Base-by-base conservation (phyloP, 169 alveolate species). In the Babesia ovata region DNA sequence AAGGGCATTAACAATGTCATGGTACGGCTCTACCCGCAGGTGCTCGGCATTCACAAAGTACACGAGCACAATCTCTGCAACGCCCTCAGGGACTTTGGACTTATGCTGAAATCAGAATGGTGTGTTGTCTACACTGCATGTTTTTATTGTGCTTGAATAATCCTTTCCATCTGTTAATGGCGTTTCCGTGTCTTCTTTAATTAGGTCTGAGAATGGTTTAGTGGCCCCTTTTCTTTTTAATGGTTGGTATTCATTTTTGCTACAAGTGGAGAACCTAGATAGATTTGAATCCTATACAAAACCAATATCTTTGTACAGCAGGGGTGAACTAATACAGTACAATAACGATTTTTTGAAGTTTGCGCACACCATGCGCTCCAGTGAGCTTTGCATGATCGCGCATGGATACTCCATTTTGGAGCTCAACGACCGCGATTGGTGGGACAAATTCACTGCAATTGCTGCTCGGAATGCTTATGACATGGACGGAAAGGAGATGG, bases 21-120 rank as follows among this genome's bases (percentile, higher is more conserved):
- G 46, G 50, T 71, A 58, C 56, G 60, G 29, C 57, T 70, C 24
- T 79, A 61, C 50, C 87, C 83, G n/a, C 87, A 79, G 61, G 87
- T 79, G 48, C 83, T 79, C 39, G 87, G 87, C 29, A 79, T 79
- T 44, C 78, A 79, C 69, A 70, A 79, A 28, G 75, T 79, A n/a
- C 87, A 79, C 48, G 87, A 79, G 62, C 85, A 81, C 54, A 81
- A 81, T 52, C 79, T 81, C 33, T 71, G 85, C 45, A 81, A 73
- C 66, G 88, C 88, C 44, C 85, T 81, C 26, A 33, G 88, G 24
- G 88, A 81, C 63, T 81, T 81, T 59, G 88, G 81, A 24, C 85
- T 81, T 22, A 48, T 73, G 61, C 48, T 71, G 13, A 81, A 73
- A 54, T 48, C 88, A 10, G 88, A 81, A n/a, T 56, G 84, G 88